phyloP scores from a whole-genome alignment of 768 basidiomycete species.

The Mycena vitilis region DNA sequence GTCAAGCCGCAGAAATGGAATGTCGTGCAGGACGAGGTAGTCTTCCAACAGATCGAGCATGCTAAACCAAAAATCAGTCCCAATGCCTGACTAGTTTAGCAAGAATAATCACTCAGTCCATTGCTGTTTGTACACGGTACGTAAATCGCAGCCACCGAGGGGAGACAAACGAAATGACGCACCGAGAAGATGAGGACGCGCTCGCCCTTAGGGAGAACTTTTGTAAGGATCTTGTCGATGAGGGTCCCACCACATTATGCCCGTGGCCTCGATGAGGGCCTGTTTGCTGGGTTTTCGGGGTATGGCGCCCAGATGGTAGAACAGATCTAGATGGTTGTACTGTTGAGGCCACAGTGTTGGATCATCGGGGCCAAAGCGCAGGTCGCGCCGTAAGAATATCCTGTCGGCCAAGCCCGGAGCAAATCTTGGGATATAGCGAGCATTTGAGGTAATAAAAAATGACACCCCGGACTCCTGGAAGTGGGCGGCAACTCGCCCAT shows the following conservation, averaged over 20 bases:
- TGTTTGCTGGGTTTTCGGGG: neutral
- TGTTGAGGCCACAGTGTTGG: slow-evolving; percentile 15
- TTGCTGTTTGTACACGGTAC: slow-evolving; percentile 49
- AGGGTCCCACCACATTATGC: slow-evolving; percentile 65
- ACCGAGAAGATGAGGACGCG: too few relatives aligned
- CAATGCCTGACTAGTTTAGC: neutral
- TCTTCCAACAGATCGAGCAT: slow-evolving; percentile 81
- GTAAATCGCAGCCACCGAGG: too few relatives aligned
- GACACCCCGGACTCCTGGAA: too few relatives aligned
- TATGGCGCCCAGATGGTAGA: slow-evolving; percentile 11
- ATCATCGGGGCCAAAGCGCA: slow-evolving; percentile 22
- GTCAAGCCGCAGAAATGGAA: slow-evolving; percentile 72
- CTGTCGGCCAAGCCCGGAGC: neutral
- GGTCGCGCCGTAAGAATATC: neutral
- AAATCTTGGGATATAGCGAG: too few relatives aligned
- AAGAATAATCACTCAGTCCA: slow-evolving; percentile 61
- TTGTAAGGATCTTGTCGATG: slow-evolving; percentile 69
- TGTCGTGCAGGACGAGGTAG: slow-evolving; percentile 67
- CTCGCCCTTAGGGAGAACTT: slow-evolving; percentile 69
- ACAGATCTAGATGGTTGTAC: neutral
- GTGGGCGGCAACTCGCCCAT: too few relatives aligned
- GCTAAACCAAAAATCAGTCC: slow-evolving; percentile 45
- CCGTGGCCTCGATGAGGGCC: slow-evolving; percentile 65
- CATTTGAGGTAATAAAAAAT: too few relatives aligned
- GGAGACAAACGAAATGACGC: too few relatives aligned